Percentiles rank a stretch among this genome's conserved stretches.
phyloP scores from a whole-genome alignment of 1,284 basidiomycete genomes.

The Sanghuangporus weigelae region DNA sequence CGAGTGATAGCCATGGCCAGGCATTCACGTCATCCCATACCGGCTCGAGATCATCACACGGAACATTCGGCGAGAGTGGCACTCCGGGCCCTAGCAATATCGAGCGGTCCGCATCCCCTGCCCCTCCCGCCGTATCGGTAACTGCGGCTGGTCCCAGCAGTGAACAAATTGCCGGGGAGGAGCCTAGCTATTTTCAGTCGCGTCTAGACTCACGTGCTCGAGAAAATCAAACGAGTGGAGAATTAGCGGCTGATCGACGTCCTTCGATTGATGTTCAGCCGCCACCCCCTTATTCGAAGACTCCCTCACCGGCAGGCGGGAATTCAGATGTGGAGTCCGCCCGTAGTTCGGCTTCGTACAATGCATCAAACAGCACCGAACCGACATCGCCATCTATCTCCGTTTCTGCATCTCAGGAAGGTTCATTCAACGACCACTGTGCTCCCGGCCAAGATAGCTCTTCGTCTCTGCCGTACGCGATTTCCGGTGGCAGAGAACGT shows the following conservation, averaged over 20 bases:
- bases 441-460: background rate
- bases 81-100: background rate
- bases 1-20: constrained; percentile 7
- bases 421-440: constrained; percentile 4
- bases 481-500: background rate
- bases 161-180: background rate
- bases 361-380: background rate
- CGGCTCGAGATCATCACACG: background rate
- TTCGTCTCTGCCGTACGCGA: background rate
- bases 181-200: background rate
- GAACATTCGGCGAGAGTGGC: background rate
- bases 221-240: background rate
- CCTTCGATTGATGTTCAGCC: constrained; percentile 4
- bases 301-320: constrained; percentile 1
- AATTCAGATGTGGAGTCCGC: constrained; percentile 14
- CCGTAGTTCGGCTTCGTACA: constrained; percentile 12
- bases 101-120: constrained; percentile 11
- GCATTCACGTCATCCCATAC: background rate
- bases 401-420: constrained; percentile 13
- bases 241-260: background rate
- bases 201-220: background rate
- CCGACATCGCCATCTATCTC: constrained; percentile 11
- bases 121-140: constrained; percentile 16
- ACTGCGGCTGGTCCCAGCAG: constrained; percentile 14
- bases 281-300: constrained; percentile 13